A percentile compares a stretch with the other conserved stretches of the same genome.
These are phyloP conservation scores for Leccinum longicurvipes DNA, from an alignment of 768 basidiomycete species.

Conservation along the genomic window DNA sequence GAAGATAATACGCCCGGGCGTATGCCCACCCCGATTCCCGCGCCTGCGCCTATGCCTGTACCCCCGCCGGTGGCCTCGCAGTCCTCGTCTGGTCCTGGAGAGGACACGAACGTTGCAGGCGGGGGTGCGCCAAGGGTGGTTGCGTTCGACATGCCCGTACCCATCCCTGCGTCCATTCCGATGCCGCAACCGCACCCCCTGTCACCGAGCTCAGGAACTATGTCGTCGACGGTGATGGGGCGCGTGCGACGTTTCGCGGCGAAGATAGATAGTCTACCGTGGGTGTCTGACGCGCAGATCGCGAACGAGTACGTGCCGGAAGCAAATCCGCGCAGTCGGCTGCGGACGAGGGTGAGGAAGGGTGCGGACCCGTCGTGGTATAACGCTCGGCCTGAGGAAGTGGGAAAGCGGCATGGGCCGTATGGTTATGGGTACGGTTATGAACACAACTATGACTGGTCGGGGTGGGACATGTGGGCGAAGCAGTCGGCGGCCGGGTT, in stretches of 20 bases:
- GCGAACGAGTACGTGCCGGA: constrained; percentile 45
- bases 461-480: constrained; percentile 26
- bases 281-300: constrained; percentile 40
- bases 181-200: neutral
- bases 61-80: neutral
- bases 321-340: constrained; percentile 15
- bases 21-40: neutral
- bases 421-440: neutral
- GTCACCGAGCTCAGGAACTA: neutral
- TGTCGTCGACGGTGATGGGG: constrained; percentile 27
- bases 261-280: constrained; percentile 40
- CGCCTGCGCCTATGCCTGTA: neutral
- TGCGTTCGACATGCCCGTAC: neutral
- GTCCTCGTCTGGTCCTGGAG: neutral
- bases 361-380: constrained; percentile 31
- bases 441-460: constrained; percentile 7
- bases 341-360: constrained; percentile 8
- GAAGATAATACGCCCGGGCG: constrained; percentile 20
- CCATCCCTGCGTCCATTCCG: neutral
- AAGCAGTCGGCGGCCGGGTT: constrained; percentile 19
- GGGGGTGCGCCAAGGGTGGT: neutral
- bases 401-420: neutral
- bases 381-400: constrained; percentile 12
- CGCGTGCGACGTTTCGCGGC: constrained; percentile 36
- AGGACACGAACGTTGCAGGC: neutral